Base-by-base conservation (phyloP, 345 rosid genomes). In the Eucalyptus polyanthemos region DNA sequence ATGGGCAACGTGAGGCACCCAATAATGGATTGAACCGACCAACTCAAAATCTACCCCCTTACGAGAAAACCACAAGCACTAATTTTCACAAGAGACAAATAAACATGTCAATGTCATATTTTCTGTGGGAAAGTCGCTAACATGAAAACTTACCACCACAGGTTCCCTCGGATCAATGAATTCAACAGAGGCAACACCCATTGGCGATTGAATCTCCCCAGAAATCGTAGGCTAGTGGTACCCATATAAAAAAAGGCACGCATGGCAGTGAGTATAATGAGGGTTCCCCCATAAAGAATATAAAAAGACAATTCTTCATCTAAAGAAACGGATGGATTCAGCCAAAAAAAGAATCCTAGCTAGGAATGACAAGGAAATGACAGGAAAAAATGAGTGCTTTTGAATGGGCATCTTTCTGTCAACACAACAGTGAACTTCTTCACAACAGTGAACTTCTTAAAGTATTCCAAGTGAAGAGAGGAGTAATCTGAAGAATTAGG, bases 81-180 rank as follows among this genome's bases (percentile, higher is more conserved):
- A 29, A 86, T n/a, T 17, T 40, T 50, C 62, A 17, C 83, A 76
- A 76, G 47, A 76, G 83, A 76, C 47, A 2, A 40, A 76, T 11
- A 37, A 40, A 21, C 47, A 76, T 37, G 47, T 40, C 83, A 37
- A 21, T 37, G 47, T 76, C 83, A 76, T 37, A 22, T 51, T 47
- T 86, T 21, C 42, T 49, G 87, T 29, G 62, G 67, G 25, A 15
- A 90, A 83, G 50, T 21, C 19, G 37, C 45, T 34, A 40, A 91
- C 16, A 44, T 27, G 34, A 9, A 72, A 47, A 93, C 97, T 87
- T 89, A 97, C 98, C 97, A 94, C 97, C 34, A 96, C 94, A 60
- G 99, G 99, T 91, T 96, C 96, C 89, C 97, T 94, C n/a, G 99
- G 98, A 93, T 97, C 98, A 88, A 97, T 91, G 92, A 97, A 97